Conservation (phyloP, 2,329 filamentous ascomycete genomes). For the Clarireedia sp. region DNA sequence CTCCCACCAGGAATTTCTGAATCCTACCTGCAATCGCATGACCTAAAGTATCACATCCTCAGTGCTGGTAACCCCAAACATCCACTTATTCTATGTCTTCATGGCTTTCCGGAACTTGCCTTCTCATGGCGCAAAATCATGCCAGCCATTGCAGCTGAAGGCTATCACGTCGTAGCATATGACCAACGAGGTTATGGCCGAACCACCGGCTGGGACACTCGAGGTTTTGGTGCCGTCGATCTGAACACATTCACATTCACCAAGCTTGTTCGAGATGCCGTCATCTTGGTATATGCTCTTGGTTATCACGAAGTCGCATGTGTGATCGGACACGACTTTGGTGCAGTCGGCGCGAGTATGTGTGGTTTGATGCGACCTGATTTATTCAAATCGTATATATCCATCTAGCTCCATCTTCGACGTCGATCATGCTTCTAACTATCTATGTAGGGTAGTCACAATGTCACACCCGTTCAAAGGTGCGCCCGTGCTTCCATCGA, state of each 20-base stretch:
- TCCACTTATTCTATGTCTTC: slow-evolving; percentile 53
- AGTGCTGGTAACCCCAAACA: slow-evolving; percentile 40
- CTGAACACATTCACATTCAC: slow-evolving; percentile 49
- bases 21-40: background rate
- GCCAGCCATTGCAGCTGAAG: slow-evolving; percentile 46
- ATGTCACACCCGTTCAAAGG: slow-evolving; percentile 60
- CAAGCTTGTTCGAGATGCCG: slow-evolving; percentile 52
- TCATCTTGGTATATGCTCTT: slow-evolving; percentile 52
- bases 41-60: slow-evolving; percentile 45
- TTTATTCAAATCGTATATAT: slow-evolving; percentile 46
- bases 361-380: slow-evolving; percentile 56
- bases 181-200: slow-evolving; percentile 63
- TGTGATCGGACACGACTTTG: slow-evolving; percentile 61
- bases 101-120: slow-evolving; percentile 62
- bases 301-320: slow-evolving; percentile 50
- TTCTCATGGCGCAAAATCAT: slow-evolving; percentile 63
- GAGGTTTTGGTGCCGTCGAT: slow-evolving; percentile 43
- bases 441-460: slow-evolving; percentile 38
- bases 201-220: slow-evolving; percentile 52
- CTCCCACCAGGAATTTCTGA: background rate
- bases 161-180: slow-evolving; percentile 58
- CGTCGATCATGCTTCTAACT: background rate
- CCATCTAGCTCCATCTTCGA: background rate
- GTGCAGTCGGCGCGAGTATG: slow-evolving; percentile 51
- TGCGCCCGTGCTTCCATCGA: background rate